These are phyloP conservation scores for Citrus reticulata DNA, from an alignment of 345 rosid species.

Conservation along the genomic window DNA sequence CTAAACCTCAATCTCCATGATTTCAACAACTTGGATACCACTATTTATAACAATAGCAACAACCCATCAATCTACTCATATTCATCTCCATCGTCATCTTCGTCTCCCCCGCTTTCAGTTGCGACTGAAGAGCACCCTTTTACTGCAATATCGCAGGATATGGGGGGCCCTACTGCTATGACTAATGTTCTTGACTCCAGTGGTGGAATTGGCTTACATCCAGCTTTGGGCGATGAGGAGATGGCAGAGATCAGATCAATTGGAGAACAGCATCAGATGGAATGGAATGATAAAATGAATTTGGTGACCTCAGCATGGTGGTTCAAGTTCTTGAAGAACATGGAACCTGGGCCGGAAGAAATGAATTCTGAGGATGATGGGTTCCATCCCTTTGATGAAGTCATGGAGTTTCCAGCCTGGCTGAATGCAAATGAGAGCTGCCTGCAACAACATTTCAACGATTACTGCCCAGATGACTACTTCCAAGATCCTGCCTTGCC, in stretches of 20 bases:
- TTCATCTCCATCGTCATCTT: slow-evolving; percentile 56
- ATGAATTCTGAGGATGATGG: slow-evolving; percentile 43
- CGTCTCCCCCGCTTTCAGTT: slow-evolving; percentile 35
- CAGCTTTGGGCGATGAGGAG: slow-evolving; percentile 57
- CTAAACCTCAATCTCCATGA: slow-evolving; percentile 82
- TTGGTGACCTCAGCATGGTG: slow-evolving; percentile 75
- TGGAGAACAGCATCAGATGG: slow-evolving; percentile 77
- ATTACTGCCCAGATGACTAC: slow-evolving; percentile 47
- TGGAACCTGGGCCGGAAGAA: slow-evolving; percentile 48
- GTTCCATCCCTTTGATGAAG: slow-evolving; percentile 60
- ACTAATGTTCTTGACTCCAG: slow-evolving; percentile 29
- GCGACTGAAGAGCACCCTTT: slow-evolving; percentile 22
- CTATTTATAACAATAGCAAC: slow-evolving; percentile 37
- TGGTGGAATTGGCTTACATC: slow-evolving; percentile 52
- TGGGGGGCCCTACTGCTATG: slow-evolving; percentile 20
- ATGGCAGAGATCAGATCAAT: slow-evolving; percentile 74
- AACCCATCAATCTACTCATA: slow-evolving; percentile 39
- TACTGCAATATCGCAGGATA: slow-evolving; percentile 16
- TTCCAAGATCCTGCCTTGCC: slow-evolving; percentile 65
- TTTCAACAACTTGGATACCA: slow-evolving; percentile 59
- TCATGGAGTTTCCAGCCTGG: slow-evolving; percentile 89
- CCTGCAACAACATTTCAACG: slow-evolving; percentile 55
- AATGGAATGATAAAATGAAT: slow-evolving; percentile 75
- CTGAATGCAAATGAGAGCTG: slow-evolving; percentile 60
- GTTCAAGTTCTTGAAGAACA: slow-evolving; percentile 62